Conservation (phyloP, 345 rosid species). For the Gossypium raimondii region DNA sequence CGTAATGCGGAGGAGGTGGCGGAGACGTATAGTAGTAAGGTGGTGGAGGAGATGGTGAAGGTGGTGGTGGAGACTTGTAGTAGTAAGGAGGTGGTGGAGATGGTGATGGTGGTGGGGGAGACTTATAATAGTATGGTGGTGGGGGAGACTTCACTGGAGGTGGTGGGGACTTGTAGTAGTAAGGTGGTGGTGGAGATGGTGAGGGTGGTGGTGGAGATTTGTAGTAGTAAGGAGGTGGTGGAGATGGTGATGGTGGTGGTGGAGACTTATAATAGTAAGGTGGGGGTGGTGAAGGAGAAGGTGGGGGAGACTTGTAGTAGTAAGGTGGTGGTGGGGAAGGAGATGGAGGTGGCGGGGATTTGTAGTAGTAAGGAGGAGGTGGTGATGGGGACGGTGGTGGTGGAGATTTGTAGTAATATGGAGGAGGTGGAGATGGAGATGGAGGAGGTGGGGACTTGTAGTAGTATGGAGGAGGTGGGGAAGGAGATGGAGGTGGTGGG, state of each 20-base stretch:
- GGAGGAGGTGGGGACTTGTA: neutral
- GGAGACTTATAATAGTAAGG: conserved; percentile 21
- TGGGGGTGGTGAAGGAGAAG: neutral
- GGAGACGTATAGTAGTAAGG: neutral
- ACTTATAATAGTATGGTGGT: neutral
- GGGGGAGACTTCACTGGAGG: neutral
- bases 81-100: conserved; percentile 15
- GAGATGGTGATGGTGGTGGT: conserved; percentile 2
- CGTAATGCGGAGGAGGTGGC: neutral
- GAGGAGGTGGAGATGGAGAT: neutral
- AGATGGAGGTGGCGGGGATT: conserved; percentile 33
- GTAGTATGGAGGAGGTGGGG: neutral
- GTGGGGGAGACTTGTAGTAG: conserved; percentile 1
- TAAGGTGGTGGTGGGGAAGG: conserved; percentile 10
- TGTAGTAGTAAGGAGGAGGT: conserved; percentile 34
- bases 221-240: conserved; percentile 3
- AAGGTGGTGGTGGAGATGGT: neutral
- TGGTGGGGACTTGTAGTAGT: conserved; percentile 15
- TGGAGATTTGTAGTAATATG: conserved; percentile 33
- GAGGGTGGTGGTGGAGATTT: conserved; percentile 21
- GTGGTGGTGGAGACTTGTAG: conserved; percentile 7
- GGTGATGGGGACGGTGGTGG: conserved; percentile 43
- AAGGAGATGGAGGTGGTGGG: neutral
- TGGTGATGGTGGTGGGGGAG: neutral
- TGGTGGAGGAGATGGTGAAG: neutral